Base-by-base conservation (phyloP, 2,329 filamentous ascomycete genomes). In the Calonectria fujianensis region DNA sequence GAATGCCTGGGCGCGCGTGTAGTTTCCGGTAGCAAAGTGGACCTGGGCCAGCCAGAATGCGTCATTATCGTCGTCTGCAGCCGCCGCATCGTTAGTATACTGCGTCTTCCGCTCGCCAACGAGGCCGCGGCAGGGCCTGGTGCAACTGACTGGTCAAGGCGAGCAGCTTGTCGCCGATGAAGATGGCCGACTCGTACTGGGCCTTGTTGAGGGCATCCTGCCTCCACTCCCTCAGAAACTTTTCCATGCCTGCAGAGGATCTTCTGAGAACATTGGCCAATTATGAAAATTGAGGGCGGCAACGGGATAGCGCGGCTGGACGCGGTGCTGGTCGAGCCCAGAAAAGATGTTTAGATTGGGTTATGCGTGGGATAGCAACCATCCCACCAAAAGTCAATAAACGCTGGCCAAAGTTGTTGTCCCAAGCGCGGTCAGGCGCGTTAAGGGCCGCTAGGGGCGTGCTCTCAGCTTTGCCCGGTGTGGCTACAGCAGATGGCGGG, bases 21-120 rank as follows among this genome's bases (percentile, higher is more conserved):
- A 98, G 88, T 98, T 98, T 80, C 95, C 96, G 64, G 95, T 97
- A 67, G 94, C 94, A 86, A 98, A 99, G 86, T 99, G 96, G 48
- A 98, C 95, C 86, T 98, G 96, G n/a, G 97, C 97, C 54, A 99
- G 93, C 94, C 96, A 98, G 83, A 98, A 98, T 51, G 96, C 96
- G 84, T 99, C 97, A 78, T 95, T 93, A 82, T 98, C 96, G 84
- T 96, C 94, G 82, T 96, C 97, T 98, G 27, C 9, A 20, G 78
- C 11, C 29, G 20, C 39, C 20, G 32, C 7, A 18, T 14, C 59
- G 71, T 73, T 74, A 80, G 79, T 69, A 4, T 10, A 32, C 4
- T 50, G 35, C 18, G 4, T 29, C 18, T n/a, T 61, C 52, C 16
- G 16, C 11, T 51, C 27, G 10, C 10, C 10, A 51, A 16, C 16